These are phyloP conservation scores for Pleurotus salmoneostramineus DNA, from an alignment of 768 basidiomycete genomes.

Conservation along the genomic window DNA sequence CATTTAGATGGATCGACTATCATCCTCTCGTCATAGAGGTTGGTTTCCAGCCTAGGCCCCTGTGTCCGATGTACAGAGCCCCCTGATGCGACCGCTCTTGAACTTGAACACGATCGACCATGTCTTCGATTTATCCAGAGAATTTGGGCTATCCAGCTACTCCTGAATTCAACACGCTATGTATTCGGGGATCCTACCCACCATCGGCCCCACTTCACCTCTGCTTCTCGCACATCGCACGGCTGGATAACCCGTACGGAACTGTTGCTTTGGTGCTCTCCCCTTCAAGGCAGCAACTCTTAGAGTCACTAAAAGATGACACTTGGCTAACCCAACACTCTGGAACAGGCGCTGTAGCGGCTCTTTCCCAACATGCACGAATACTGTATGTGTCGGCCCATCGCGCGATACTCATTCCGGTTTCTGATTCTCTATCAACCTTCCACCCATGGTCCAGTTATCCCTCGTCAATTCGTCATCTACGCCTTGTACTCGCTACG, in stretches of 20 bases:
- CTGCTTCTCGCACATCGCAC: slow-evolving; percentile 43
- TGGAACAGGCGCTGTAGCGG: slow-evolving; percentile 30
- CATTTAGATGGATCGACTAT: no score
- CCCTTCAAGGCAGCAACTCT: slow-evolving; percentile 43
- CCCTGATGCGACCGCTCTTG: background rate
- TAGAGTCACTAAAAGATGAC: slow-evolving; percentile 42
- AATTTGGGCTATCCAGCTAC: slow-evolving; percentile 35
- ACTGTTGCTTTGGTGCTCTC: slow-evolving; percentile 43
- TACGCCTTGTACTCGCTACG: slow-evolving; percentile 47
- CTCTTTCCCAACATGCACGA: slow-evolving; percentile 37
- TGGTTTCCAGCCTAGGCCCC: no score
- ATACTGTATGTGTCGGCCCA: slow-evolving; percentile 48
- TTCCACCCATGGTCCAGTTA: slow-evolving; percentile 39
- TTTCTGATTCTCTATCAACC: background rate
- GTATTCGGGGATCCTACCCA: slow-evolving; percentile 61
- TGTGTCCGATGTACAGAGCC: background rate
- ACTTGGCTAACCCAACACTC: slow-evolving; percentile 44
- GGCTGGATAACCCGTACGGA: slow-evolving; percentile 23
- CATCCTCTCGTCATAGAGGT: no score
- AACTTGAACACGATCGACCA: slow-evolving; percentile 1
- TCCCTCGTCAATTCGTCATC: slow-evolving; percentile 56
- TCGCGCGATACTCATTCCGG: background rate
- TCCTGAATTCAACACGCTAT: slow-evolving; percentile 54
- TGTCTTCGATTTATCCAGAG: slow-evolving; percentile 29
- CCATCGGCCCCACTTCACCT: slow-evolving; percentile 70